These are phyloP conservation scores for Aspergillus niger DNA, from an alignment of 2,329 filamentous ascomycete species.

Conservation along the genomic window DNA sequence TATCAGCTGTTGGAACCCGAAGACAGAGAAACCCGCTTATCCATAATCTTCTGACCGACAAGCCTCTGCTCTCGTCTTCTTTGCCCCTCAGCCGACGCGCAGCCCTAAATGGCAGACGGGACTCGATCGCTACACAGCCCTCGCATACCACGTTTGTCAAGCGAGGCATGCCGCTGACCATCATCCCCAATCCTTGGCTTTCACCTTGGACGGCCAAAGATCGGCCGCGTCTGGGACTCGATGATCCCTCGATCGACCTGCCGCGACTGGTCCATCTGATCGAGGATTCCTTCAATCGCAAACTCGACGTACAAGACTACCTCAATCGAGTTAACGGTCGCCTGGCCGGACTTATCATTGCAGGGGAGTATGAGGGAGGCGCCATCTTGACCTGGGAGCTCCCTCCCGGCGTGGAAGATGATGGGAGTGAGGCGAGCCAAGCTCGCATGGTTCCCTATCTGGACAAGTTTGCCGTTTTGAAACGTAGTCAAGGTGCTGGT, in stretches of 20 bases:
- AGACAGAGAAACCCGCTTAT: constrained; percentile 80
- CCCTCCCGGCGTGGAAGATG: constrained; percentile 62
- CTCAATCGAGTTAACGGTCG: constrained; percentile 75
- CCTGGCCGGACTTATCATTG: constrained; percentile 89
- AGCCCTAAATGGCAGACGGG: constrained; percentile 30
- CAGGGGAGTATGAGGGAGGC: constrained; percentile 93
- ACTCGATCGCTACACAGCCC: constrained; percentile 41
- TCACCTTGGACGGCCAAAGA: constrained; percentile 69
- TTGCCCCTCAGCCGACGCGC: constrained; percentile 70
- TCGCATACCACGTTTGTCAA: constrained; percentile 80
- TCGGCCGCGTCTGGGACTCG: constrained; percentile 66
- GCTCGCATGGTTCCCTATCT: constrained; percentile 83
- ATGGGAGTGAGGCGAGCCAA: constrained; percentile 53
- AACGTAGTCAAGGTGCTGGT: constrained; percentile 81
- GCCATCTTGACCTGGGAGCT: constrained; percentile 94
- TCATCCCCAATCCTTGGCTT: constrained; percentile 71
- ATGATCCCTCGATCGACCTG: constrained; percentile 80
- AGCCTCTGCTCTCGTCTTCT: constrained; percentile 88
- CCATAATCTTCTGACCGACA: constrained; percentile 93
- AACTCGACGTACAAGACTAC: constrained; percentile 81
- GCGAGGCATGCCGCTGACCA: constrained; percentile 82
- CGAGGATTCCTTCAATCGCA: constrained; percentile 86
- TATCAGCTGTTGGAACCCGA: constrained; percentile 57
- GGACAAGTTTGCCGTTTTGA: constrained; percentile 95
- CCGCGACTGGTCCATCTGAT: constrained; percentile 81